Percentiles rank a stretch among this genome's conserved stretches.
phyloP scores from a whole-genome alignment of 1,139 yeast genomes.

The Geotrichum australiense region DNA sequence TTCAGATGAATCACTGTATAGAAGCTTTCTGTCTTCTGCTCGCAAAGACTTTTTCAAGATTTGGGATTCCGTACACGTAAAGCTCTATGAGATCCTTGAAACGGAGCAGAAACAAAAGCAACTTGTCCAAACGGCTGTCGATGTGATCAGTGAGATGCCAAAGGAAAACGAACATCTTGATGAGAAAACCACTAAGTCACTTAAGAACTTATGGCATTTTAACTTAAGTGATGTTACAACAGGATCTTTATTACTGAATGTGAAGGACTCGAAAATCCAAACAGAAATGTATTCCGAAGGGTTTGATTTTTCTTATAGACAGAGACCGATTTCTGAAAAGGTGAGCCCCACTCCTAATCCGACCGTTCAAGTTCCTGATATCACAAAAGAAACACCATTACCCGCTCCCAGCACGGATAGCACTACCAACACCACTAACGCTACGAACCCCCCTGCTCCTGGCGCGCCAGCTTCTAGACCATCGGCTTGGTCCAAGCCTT shows the following conservation, averaged over 20 bases:
- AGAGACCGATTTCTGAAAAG: conserved; percentile 4
- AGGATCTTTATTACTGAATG: conserved; percentile 40
- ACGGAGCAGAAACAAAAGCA: conserved; percentile 33
- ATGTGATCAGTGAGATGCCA: conserved; percentile 61
- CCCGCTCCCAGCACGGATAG: no score
- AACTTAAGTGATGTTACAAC: conserved; percentile 57
- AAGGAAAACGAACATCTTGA: conserved; percentile 8
- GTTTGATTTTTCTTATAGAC: conserved; percentile 44
- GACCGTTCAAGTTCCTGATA: neutral
- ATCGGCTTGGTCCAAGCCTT: conserved; percentile 7
- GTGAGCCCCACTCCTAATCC: no score
- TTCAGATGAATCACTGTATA: conserved; percentile 57
- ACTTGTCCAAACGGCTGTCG: conserved; percentile 48
- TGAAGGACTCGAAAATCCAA: conserved; percentile 39
- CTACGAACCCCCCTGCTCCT: conserved; percentile 11
- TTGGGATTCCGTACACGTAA: conserved; percentile 55
- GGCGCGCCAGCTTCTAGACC: conserved; percentile 13
- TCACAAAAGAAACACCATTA: neutral
- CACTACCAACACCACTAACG: neutral
- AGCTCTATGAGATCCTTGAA: conserved; percentile 39
- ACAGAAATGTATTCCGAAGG: conserved; percentile 43
- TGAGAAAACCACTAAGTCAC: conserved; percentile 54
- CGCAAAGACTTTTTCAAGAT: conserved; percentile 56
- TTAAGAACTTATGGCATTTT: conserved; percentile 72
- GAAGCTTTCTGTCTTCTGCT: conserved; percentile 44